phyloP scores from a whole-genome alignment of 306 rosid genomes.

The Lathyrus sativus region DNA sequence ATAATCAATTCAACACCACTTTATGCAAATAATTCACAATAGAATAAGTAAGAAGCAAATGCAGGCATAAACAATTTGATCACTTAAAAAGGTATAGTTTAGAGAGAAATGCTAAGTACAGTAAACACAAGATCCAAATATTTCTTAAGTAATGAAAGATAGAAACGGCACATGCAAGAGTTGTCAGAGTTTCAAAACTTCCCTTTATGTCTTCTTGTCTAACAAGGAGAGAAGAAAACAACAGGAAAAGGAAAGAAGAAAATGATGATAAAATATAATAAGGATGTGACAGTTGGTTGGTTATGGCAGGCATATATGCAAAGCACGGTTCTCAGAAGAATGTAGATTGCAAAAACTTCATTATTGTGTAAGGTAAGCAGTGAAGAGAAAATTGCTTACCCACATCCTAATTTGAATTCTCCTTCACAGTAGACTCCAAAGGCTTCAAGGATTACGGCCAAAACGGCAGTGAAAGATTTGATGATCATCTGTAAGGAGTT shows the following conservation, averaged over 20 bases:
- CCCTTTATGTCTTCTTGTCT: conserved; percentile 8
- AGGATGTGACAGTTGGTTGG: background rate
- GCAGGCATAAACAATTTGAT: conserved; percentile 36
- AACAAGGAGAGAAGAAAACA: background rate
- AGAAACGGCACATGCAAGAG: conserved; percentile 19
- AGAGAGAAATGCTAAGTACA: conserved; percentile 28
- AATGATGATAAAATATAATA: conserved; percentile 13
- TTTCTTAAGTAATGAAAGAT: conserved; percentile 12
- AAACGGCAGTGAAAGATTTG: conserved; percentile 76
- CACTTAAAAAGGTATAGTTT: conserved; percentile 18
- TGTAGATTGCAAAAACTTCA: too few relatives aligned
- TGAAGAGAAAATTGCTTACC: conserved; percentile 57
- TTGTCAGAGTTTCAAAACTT: conserved; percentile 29
- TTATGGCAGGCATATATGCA: background rate
- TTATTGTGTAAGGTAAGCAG: too few relatives aligned
- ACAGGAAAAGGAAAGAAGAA: conserved; percentile 13
- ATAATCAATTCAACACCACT: conserved; percentile 32
- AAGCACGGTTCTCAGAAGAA: too few relatives aligned
- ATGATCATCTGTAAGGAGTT: conserved; percentile 78
- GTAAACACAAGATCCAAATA: conserved; percentile 17
- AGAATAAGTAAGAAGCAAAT: conserved; percentile 14
- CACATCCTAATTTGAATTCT: conserved; percentile 85
- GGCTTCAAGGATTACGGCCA: conserved; percentile 91
- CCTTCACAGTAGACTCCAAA: conserved; percentile 92
- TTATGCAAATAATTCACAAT: conserved; percentile 33